phyloP scores from a whole-genome alignment of 2,329 filamentous ascomycete genomes.

The Colletotrichum gloeosporioides region DNA sequence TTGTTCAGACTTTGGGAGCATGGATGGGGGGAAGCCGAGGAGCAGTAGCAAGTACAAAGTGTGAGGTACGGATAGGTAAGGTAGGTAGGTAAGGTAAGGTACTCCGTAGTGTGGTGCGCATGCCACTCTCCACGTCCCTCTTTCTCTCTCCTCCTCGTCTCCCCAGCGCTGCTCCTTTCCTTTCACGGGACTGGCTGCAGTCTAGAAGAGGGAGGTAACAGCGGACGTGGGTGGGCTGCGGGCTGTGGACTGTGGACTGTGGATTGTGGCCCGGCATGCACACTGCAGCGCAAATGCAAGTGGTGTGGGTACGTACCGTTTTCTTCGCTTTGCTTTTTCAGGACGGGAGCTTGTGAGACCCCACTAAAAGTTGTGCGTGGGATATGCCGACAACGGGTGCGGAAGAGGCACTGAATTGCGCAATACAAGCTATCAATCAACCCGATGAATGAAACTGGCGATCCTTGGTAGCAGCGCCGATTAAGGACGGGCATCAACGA shows the following conservation, averaged over 20 bases:
- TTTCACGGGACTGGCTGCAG: neutral
- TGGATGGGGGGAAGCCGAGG: neutral
- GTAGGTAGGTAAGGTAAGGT: neutral
- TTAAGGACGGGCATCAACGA: neutral
- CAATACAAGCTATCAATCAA: constrained; percentile 4
- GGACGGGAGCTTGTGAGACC: constrained; percentile 6
- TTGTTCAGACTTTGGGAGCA: neutral
- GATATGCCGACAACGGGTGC: constrained; percentile 19
- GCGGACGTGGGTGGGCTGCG: neutral
- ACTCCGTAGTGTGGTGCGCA: neutral
- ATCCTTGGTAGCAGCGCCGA: constrained; percentile 3
- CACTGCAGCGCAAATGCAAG: neutral
- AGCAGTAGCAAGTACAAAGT: neutral
- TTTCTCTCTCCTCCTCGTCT: neutral
- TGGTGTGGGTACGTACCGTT: neutral
- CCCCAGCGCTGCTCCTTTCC: neutral
- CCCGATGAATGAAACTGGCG: neutral
- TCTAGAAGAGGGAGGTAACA: constrained; percentile 1
- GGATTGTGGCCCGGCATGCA: neutral
- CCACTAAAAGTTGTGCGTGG: constrained; percentile 14
- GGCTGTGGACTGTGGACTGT: neutral
- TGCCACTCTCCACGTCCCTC: neutral
- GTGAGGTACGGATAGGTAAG: neutral
- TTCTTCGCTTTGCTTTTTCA: neutral
- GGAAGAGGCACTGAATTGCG: neutral